Percentiles rank a stretch among this genome's conserved stretches.
These are phyloP conservation scores for Gaeumannomyces sp. DNA, from an alignment of 2,329 filamentous ascomycete genomes.

Conservation along the genomic window DNA sequence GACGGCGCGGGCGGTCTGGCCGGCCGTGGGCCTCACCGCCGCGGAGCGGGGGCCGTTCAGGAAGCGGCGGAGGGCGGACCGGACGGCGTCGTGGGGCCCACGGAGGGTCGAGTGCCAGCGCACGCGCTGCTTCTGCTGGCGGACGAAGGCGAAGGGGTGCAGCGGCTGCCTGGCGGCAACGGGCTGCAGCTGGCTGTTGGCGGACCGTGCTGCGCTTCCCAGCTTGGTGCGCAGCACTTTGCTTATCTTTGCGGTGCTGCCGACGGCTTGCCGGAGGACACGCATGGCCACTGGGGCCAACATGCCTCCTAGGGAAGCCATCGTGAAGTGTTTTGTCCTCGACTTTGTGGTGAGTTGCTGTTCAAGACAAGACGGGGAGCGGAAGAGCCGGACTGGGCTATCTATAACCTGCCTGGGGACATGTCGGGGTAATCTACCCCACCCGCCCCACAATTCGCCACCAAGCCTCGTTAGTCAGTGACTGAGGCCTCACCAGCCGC, in stretches of 20 bases:
- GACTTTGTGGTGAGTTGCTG: background rate
- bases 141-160: conserved; percentile 43
- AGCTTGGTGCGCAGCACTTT: conserved; percentile 46
- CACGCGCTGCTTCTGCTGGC: conserved; percentile 41
- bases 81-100: conserved; percentile 34
- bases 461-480: background rate
- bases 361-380: background rate
- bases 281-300: conserved; percentile 51
- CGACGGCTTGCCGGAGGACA: conserved; percentile 45
- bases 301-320: conserved; percentile 51
- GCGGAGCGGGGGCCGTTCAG: conserved; percentile 32
- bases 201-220: conserved; percentile 35
- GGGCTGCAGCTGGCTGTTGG: conserved; percentile 34
- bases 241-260: conserved; percentile 36
- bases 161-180: conserved; percentile 39
- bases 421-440: background rate
- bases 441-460: conserved; percentile 1
- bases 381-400: background rate
- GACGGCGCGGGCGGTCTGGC: conserved; percentile 41
- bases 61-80: conserved; percentile 39
- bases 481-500: conserved; percentile 12
- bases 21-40: conserved; percentile 19
- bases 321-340: conserved; percentile 29
- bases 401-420: background rate
- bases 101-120: conserved; percentile 44